Evolutionary conservation across 2,329 filamentous ascomycete genomes (phyloP).

Genomic region (Domatiomyces catenatus): DNA sequence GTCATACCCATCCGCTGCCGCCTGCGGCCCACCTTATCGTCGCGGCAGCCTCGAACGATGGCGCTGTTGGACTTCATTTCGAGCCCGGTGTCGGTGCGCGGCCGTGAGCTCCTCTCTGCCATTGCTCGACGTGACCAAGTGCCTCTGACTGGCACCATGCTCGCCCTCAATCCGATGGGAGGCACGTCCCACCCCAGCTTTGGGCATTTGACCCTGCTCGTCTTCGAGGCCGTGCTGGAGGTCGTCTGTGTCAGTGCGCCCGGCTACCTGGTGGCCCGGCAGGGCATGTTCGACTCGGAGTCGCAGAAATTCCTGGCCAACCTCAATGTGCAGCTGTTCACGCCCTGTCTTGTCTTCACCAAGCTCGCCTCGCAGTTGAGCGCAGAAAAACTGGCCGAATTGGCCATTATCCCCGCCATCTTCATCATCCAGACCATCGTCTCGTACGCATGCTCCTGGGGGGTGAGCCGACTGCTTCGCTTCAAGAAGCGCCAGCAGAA

Average conservation of each 20-base stretch:
- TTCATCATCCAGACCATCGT: slow-evolving; percentile 77
- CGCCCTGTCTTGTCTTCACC: slow-evolving; percentile 92
- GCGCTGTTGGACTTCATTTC: slow-evolving; percentile 15
- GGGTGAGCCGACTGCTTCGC: slow-evolving; percentile 58
- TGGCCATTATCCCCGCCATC: slow-evolving; percentile 89
- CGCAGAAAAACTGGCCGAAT: slow-evolving; percentile 72
- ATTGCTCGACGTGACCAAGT: slow-evolving; percentile 12
- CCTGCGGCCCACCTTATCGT: neutral
- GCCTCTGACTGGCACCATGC: slow-evolving; percentile 6
- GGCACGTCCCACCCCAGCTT: slow-evolving; percentile 34
- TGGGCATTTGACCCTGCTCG: slow-evolving; percentile 55
- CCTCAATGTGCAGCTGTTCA: slow-evolving; percentile 90
- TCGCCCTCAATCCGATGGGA: slow-evolving; percentile 2
- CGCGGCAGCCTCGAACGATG: slow-evolving; percentile 4
- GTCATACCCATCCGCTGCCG: neutral
- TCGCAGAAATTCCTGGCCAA: slow-evolving; percentile 95
- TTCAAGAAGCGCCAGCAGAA: slow-evolving; percentile 78
- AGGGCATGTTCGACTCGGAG: slow-evolving; percentile 88
- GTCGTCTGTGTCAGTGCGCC: slow-evolving; percentile 90
- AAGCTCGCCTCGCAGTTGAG: slow-evolving; percentile 92
- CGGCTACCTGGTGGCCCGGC: slow-evolving; percentile 77
- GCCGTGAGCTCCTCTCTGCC: slow-evolving; percentile 6
- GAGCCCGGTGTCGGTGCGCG: slow-evolving; percentile 11
- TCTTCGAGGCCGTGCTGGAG: slow-evolving; percentile 88
- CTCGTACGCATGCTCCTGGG: slow-evolving; percentile 61